Percentiles rank a stretch among this genome's conserved stretches.
phyloP scores from a whole-genome alignment of 2,329 filamentous ascomycete species.

The Malbranchea zuffiana region DNA sequence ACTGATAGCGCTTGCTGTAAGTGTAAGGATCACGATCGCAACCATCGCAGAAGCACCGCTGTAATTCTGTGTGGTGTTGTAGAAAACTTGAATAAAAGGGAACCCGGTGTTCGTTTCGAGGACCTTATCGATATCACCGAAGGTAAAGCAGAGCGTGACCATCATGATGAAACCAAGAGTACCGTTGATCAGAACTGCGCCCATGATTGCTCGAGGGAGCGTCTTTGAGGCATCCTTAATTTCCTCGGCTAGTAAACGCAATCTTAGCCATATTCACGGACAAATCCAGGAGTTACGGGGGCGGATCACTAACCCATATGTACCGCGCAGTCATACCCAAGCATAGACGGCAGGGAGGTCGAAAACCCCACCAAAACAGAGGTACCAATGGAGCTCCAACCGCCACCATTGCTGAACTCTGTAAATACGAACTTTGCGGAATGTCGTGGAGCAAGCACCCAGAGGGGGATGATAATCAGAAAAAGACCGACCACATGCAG shows the following conservation, averaged over 20 bases:
- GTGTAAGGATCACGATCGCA: conserved; percentile 20
- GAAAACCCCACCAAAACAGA: conserved; percentile 5
- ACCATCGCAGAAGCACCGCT: conserved; percentile 20
- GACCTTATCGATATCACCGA: conserved; percentile 6
- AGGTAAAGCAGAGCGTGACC: conserved; percentile 11
- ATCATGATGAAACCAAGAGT: conserved; percentile 26
- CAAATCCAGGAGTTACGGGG: neutral
- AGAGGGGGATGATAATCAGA: conserved; percentile 35
- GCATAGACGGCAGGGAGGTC: conserved; percentile 2
- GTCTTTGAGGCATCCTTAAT: conserved; percentile 26
- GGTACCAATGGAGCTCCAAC: conserved; percentile 25
- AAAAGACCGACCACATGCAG: conserved; percentile 35
- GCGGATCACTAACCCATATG: neutral
- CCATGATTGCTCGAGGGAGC: conserved; percentile 29
- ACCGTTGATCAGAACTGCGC: conserved; percentile 27
- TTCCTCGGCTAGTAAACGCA: conserved; percentile 27
- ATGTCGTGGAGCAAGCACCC: conserved; percentile 22
- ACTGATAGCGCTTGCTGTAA: conserved; percentile 22
- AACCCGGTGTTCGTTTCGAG: conserved; percentile 20
- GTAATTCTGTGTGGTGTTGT: conserved; percentile 21
- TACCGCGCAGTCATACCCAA: conserved; percentile 4
- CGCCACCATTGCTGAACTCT: conserved; percentile 32
- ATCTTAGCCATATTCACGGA: neutral
- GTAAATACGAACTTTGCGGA: conserved; percentile 26
- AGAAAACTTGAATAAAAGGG: conserved; percentile 28